A percentile compares a stretch with the other conserved stretches of the same genome.
These are phyloP conservation scores for Coniochaeta pulveracea DNA, from an alignment of 2,329 filamentous ascomycete genomes.

Conservation along the genomic window DNA sequence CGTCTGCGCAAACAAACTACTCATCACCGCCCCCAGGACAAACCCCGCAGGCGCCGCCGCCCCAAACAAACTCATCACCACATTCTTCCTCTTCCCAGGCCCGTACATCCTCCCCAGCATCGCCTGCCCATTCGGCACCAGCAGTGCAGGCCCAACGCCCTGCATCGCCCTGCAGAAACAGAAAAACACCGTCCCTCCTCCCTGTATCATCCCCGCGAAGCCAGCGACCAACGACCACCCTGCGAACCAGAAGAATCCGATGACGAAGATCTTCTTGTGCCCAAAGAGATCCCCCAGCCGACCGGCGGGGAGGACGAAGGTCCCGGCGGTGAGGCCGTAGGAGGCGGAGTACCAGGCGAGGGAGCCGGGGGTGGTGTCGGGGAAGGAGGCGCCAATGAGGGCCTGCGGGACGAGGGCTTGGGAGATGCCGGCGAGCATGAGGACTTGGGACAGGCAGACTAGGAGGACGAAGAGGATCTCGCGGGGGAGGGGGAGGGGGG, in stretches of 20 bases:
- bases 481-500: constrained; percentile 13
- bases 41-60: constrained; percentile 34
- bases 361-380: constrained; percentile 26
- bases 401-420: constrained; percentile 34
- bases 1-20: constrained; percentile 24
- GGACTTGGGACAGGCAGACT: constrained; percentile 28
- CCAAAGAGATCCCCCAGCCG: constrained; percentile 47
- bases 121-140: constrained; percentile 53
- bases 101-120: constrained; percentile 47
- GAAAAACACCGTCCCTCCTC: constrained; percentile 13
- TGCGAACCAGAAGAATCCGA: constrained; percentile 42
- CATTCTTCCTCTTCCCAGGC: constrained; percentile 44
- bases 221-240: constrained; percentile 40
- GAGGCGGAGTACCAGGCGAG: constrained; percentile 46
- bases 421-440: constrained; percentile 35
- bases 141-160: constrained; percentile 46
- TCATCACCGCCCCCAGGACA: constrained; percentile 28
- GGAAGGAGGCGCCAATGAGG: constrained; percentile 35
- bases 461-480: constrained; percentile 26
- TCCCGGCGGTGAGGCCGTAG: constrained; percentile 42
- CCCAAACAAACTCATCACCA: constrained; percentile 43
- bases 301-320: constrained; percentile 46
- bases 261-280: constrained; percentile 40
- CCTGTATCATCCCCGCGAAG: constrained; percentile 17
- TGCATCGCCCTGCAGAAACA: constrained; percentile 15